Evolutionary conservation across 2,329 filamentous ascomycete genomes (phyloP), one percentile per base, ranked within the genome.

Genomic region (Phialophora tarda): DNA sequence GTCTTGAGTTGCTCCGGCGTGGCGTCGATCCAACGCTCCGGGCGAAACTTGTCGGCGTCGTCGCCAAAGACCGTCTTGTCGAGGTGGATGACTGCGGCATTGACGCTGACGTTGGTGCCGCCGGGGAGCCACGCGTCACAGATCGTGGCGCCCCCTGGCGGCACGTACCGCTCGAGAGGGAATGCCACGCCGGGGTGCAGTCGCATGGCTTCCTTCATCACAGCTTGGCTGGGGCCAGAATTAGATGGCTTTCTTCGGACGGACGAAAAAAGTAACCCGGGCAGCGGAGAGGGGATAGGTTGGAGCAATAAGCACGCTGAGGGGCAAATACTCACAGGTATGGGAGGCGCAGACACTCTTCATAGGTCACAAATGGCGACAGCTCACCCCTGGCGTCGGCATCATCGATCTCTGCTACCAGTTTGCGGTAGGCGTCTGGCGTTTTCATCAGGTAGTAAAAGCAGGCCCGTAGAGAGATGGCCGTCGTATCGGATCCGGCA

Each of bases 381-480:
- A 65, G 57, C 17, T 48, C 26, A 6, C 61, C 65, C 2, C 21
- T 32, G 34, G 59, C 7, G 4, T 63, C 57, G 2, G 80, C 68
- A 84, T 85, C 68, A 76, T 80, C 32, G 60, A 77, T n/a, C 69
- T 85, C 32, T 77, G 88, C 4, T 69, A 74, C 3, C 17, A 76
- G 6, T 74, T 84, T 59, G 83, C 86, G 71, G 24, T 61, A 61
- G 7, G 71, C 69, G 1, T 51, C 32, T 0, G 69, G 66, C 38
- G 63, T 66, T 62, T 74, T 75, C 2, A 75, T 69, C 1, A 72
- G 67, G 58, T 73, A 73, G 63, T 78, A 77, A 21, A 78, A 63
- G 8, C 72, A 68, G 1, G 74, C 72, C 8, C 73, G 67, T 11
- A 78, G 69, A 1, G 72, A 70, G 23, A 77, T 76, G 7, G 75